Evolutionary conservation across 2,329 filamentous ascomycete species (phyloP).

Genomic region (Pleoardoris graminearum): DNA sequence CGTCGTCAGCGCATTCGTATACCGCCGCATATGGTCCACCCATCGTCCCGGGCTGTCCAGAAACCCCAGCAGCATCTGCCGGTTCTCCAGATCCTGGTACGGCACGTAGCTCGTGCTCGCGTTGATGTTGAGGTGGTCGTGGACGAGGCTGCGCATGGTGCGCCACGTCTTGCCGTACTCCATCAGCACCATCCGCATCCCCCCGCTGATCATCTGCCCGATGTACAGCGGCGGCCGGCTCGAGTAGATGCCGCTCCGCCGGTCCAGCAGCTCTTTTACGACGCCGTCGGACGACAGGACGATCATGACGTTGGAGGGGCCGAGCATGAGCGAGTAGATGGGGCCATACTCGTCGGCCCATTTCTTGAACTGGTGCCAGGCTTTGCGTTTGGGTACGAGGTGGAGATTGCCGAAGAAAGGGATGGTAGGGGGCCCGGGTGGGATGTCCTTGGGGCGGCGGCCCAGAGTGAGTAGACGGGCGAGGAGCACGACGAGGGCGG

Average conservation of each 20-base stretch:
- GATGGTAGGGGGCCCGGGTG: constrained; percentile 56
- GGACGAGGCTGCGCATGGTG: constrained; percentile 18
- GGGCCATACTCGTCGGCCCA: constrained; percentile 59
- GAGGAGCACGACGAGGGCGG: background rate
- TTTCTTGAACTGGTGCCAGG: constrained; percentile 54
- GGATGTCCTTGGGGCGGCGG: constrained; percentile 41
- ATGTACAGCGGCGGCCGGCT: constrained; percentile 51
- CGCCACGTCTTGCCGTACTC: constrained; percentile 23
- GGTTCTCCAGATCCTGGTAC: constrained; percentile 61
- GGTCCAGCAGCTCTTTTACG: constrained; percentile 57
- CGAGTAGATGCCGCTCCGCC: constrained; percentile 54
- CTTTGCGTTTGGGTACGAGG: constrained; percentile 48
- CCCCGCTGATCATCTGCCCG: constrained; percentile 28
- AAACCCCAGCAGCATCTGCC: constrained; percentile 56
- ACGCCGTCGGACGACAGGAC: constrained; percentile 51
- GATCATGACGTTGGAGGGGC: constrained; percentile 50
- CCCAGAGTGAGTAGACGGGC: constrained; percentile 16
- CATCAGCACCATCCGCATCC: constrained; percentile 22
- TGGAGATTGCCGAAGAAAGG: constrained; percentile 58
- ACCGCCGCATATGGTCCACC: constrained; percentile 53
- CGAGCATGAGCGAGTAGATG: constrained; percentile 57
- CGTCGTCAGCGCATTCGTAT: constrained; percentile 54
- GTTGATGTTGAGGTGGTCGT: constrained; percentile 21
- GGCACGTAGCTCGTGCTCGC: constrained; percentile 35
- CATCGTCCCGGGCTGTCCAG: constrained; percentile 50